Evolutionary conservation across 352 stramenopile genomes (phyloP).

Genomic region (Thalassiosira livingstoniorum): DNA sequence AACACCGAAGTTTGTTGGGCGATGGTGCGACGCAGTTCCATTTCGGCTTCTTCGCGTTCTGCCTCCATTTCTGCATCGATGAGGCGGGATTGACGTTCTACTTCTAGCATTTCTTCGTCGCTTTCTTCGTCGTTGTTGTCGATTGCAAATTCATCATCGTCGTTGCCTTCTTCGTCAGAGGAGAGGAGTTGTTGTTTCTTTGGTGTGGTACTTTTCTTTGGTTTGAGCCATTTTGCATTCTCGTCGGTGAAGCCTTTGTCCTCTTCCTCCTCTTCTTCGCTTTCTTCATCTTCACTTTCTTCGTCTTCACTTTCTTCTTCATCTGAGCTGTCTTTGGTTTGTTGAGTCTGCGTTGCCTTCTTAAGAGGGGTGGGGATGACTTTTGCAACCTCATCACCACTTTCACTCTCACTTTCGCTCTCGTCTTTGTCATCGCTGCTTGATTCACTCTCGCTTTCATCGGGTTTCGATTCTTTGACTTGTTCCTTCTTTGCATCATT

Average conservation of each 20-base stretch:
- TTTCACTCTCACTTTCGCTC: not conserved
- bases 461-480: conserved; percentile 37
- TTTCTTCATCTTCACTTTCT: conserved; percentile 23
- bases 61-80: conserved; percentile 76
- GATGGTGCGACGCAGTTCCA: conserved; percentile 77
- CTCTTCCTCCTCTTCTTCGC: conserved; percentile 37
- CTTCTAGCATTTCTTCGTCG: conserved; percentile 80
- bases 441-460: not conserved
- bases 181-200: conserved; percentile 66
- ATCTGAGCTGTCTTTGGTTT: conserved; percentile 29
- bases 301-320: conserved; percentile 47
- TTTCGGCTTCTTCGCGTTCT: conserved; percentile 79
- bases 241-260: conserved; percentile 80
- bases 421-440: not conserved
- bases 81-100: conserved; percentile 78
- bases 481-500: conserved; percentile 37
- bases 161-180: conserved; percentile 63
- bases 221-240: conserved; percentile 83
- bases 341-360: conserved; percentile 11
- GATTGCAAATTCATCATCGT: conserved; percentile 58
- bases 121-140: conserved; percentile 52
- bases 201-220: conserved; percentile 53
- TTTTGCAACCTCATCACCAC: conserved; percentile 43
- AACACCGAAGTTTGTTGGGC: conserved; percentile 74
- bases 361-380: conserved; percentile 16